phyloP scores from a whole-genome alignment of 2,329 filamentous ascomycete species.

The Macrophomina tecta region DNA sequence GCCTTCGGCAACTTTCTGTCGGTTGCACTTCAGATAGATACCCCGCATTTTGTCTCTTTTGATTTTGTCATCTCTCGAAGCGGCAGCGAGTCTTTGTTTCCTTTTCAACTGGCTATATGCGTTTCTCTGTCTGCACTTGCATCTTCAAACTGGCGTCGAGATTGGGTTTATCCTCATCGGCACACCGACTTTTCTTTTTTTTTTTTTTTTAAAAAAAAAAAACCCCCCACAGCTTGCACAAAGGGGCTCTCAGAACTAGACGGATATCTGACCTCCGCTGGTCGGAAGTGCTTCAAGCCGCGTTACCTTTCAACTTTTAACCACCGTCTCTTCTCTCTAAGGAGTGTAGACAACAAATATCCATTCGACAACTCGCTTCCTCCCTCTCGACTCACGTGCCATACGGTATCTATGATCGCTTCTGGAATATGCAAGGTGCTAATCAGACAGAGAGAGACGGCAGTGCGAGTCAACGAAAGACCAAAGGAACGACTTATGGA shows the following conservation, averaged over 20 bases:
- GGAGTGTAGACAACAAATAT: neutral
- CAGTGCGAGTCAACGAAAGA: neutral
- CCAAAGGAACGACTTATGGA: neutral
- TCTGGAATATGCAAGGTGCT: neutral
- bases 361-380: neutral
- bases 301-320: neutral
- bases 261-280: slow-evolving; percentile 11
- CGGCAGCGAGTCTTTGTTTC: neutral
- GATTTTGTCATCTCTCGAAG: neutral
- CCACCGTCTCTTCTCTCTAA: neutral
- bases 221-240: neutral
- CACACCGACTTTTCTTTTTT: neutral
- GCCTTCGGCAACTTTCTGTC: slow-evolving; percentile 15
- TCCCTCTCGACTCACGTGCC: too few species aligned
- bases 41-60: slow-evolving; percentile 8
- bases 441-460: neutral
- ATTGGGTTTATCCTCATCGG: neutral
- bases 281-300: neutral
- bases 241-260: neutral
- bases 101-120: neutral
- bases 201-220: too few species aligned
- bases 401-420: neutral
- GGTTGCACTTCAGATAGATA: slow-evolving; percentile 25
- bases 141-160: neutral
- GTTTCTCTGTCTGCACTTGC: neutral